Evolutionary conservation across 2,329 filamentous ascomycete species (phyloP), one percentile per base, ranked within the genome.

Genomic region (Bipolaris gigantea): DNA sequence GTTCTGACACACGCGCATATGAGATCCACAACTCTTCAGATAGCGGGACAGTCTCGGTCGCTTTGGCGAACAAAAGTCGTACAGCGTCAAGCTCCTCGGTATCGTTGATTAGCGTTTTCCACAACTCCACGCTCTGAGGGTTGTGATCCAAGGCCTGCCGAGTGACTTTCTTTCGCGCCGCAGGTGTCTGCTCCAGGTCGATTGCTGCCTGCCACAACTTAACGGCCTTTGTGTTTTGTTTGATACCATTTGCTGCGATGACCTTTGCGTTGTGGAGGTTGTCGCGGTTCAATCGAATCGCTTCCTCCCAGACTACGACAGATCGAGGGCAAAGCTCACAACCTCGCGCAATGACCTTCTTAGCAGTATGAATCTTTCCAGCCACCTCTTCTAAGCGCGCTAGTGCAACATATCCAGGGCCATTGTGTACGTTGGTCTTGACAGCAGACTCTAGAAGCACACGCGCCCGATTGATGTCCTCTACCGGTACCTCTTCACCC

Each of bases 11-110:
- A 33, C 92, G 89, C 25, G 94, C 94, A 53, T 97, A 82, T 1
- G 93, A 94, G 41, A 99, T 83, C 94, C 94, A 99, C 1, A 99
- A 79, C 70, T 99, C 95, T 34, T 97, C 88, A 0, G 93, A 96
- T 6, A 95, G 81, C 0, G 93, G 93, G 51, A 99, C 96, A 53
- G 97, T 89, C 66, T 99, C 92, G 0, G 92, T 96, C 0, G 95
- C 95, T 76, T 97, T 97, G 43, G 92, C 92, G 42, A 99, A 84
- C 50, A 99, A 81, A 51, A 99, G 80, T 58, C 88, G 87, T 4
- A 95, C 95, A 77, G 97, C 92, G 27, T 88, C 89, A 0, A 89
- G 85, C 63, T 96, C 89, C 67, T 97, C 93, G 70, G 97, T 94
- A 50, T 97, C 79, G 64, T 97, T 97, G 59, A 99, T 93, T 5